Evolutionary conservation across 306 rosid genomes (phyloP), one percentile per base, ranked within the genome.

Genomic region (Calophaca sinica): DNA sequence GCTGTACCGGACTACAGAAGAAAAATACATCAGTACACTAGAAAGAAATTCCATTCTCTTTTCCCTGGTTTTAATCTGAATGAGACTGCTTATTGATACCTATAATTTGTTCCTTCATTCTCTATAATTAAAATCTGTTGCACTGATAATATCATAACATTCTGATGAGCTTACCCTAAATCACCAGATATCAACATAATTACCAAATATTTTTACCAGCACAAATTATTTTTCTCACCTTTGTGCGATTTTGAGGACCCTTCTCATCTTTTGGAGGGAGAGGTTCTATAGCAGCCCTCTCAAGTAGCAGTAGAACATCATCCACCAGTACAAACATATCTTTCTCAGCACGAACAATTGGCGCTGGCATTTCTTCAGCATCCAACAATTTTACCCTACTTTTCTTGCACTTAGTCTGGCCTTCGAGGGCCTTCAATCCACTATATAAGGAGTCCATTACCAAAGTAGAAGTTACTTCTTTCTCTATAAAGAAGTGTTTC

Each of bases 211-310:
- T 59, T 67, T 31, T 26, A 76, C 35, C 39, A 75, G 26, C 29
- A 70, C 26, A 59, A 12, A 11, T 52, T 44, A 57, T 62, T 70
- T 39, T 46, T 64, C 96, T 73, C 80, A 90, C 98, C 96, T 96
- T 96, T 7, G 96, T 96, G 49, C 98, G 98, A 83, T 96, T 96
- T 81, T 96, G 99, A 69, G 98, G 98, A 82, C 98, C 99, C 83
- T 96, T 96, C 88, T 96, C 99, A 74, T 96, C 99, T 86, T 96
- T 96, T 0, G 99, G 99, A 80, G 99, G 98, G 75, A 96, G 86
- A 69, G 97, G 98, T 77, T 96, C 99, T 73, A 89, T 31, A 57
- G 98, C 93, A 78, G 98, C 99, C 85, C 99, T 92, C 88, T 92
- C 94, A 81, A 96, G 98, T 67, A 96, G 85, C 48, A 79, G 58